Evolutionary conservation across 257 asterid genomes (phyloP).

Genomic region (Scutellaria barbata): DNA sequence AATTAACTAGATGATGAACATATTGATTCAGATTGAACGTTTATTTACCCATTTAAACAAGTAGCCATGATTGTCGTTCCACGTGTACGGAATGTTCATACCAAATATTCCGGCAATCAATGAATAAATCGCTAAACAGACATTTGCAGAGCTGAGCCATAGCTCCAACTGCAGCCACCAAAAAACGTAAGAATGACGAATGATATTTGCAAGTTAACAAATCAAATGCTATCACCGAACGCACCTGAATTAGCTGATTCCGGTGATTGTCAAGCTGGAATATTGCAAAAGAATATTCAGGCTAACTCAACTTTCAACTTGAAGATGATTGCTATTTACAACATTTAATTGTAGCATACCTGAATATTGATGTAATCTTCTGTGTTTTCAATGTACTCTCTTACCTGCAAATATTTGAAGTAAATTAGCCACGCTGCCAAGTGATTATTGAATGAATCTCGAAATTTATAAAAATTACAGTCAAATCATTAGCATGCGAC

Average conservation of each 20-base stretch:
- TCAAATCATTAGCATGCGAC: too few relatives aligned
- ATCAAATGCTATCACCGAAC: not conserved
- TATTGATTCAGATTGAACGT: not conserved
- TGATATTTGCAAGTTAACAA: not conserved
- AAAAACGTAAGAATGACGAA: not conserved
- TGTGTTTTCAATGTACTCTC: slow-evolving; percentile 90
- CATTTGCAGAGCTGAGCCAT: slow-evolving; percentile 82
- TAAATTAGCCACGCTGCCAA: too few relatives aligned
- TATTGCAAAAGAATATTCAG: too few relatives aligned
- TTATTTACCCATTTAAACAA: slow-evolving; percentile 87
- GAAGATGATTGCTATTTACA: too few relatives aligned
- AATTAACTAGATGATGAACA: not conserved
- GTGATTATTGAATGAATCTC: too few relatives aligned
- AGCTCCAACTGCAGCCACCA: slow-evolving; percentile 72
- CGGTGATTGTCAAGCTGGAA: slow-evolving; percentile 94
- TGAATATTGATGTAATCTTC: slow-evolving; percentile 96
- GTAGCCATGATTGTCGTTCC: slow-evolving; percentile 61
- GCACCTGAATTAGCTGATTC: slow-evolving; percentile 94
- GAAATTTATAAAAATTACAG: too few relatives aligned
- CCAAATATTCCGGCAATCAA: slow-evolving; percentile 85
- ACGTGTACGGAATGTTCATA: slow-evolving; percentile 87
- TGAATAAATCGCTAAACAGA: slow-evolving; percentile 60
- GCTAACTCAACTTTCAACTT: too few relatives aligned
- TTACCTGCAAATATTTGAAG: slow-evolving; percentile 53
- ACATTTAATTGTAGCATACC: slow-evolving; percentile 43